These are phyloP conservation scores for Calocybe indica DNA, from an alignment of 768 basidiomycete species.

Conservation along the genomic window DNA sequence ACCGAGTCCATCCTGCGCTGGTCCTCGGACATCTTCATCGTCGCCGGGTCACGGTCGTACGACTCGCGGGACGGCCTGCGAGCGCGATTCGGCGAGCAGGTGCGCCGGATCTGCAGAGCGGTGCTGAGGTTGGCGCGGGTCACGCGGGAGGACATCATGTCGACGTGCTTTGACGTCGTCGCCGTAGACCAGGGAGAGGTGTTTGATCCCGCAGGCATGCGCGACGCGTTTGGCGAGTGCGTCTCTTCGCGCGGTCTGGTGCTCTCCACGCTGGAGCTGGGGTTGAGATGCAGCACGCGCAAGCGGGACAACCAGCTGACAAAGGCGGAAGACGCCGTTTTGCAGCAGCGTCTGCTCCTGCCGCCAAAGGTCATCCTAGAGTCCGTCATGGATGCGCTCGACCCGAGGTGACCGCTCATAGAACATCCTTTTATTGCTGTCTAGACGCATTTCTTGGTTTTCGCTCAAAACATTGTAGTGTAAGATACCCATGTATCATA, in stretches of 20 bases:
- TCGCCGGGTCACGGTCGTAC: conserved; percentile 52
- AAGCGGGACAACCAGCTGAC: conserved; percentile 21
- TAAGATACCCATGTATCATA: not conserved
- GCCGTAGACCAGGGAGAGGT: conserved; percentile 47
- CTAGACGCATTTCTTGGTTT: too few species aligned
- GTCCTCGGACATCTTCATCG: conserved; percentile 59
- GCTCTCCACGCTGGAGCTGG: conserved; percentile 67
- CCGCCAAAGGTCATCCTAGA: conserved; percentile 76
- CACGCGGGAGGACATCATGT: conserved; percentile 70
- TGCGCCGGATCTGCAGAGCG: conserved; percentile 59
- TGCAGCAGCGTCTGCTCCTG: conserved; percentile 57
- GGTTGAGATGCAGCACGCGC: conserved; percentile 58
- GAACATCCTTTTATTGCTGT: not conserved
- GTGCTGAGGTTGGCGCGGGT: conserved; percentile 60
- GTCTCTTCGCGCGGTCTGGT: conserved; percentile 44
- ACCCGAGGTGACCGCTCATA: conserved; percentile 15
- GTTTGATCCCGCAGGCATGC: conserved; percentile 33
- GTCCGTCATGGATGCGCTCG: conserved; percentile 48
- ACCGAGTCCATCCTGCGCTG: conserved; percentile 71
- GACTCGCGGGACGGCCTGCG: conserved; percentile 32
- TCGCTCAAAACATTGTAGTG: too few species aligned
- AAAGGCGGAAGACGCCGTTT: conserved; percentile 25
- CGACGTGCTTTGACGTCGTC: conserved; percentile 68
- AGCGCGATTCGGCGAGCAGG: conserved; percentile 49
- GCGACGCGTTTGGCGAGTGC: conserved; percentile 53